A percentile compares a stretch with the other conserved stretches of the same genome.
Conservation (phyloP, 768 basidiomycete genomes). For the Rhodotorula kratochvilovae region DNA sequence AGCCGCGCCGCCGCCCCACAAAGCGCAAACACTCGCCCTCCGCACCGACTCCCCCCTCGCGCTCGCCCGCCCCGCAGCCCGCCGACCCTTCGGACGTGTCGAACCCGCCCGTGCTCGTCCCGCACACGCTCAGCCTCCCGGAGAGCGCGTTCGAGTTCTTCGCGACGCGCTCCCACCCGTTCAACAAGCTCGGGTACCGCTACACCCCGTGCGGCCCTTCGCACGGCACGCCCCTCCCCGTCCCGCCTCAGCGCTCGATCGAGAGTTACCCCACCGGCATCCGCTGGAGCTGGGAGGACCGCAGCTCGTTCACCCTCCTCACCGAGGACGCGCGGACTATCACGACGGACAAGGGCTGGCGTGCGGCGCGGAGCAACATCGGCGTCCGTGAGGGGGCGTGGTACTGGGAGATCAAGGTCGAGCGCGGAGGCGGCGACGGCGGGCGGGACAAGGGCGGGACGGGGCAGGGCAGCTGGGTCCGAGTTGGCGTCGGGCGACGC, state of each 20-base stretch:
- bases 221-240: conserved; percentile 51
- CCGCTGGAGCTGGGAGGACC: conserved; percentile 85
- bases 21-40: conserved; percentile 20
- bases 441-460: conserved; percentile 47
- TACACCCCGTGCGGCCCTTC: conserved; percentile 54
- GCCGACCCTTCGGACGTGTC: conserved; percentile 15
- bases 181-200: conserved; percentile 44
- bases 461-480: conserved; percentile 68
- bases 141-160: conserved; percentile 37
- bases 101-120: conserved; percentile 7
- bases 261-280: conserved; percentile 64
- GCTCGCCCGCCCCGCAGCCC: neutral
- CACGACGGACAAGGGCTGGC: conserved; percentile 79
- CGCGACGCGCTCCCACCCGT: conserved; percentile 44
- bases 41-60: neutral
- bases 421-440: conserved; percentile 66
- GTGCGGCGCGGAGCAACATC: conserved; percentile 83
- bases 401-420: conserved; percentile 87
- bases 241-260: conserved; percentile 65
- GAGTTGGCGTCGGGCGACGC: conserved; percentile 84
- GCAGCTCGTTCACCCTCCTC: conserved; percentile 71
- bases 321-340: conserved; percentile 72
- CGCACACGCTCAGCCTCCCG: conserved; percentile 5
- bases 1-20: conserved; percentile 1
- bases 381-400: conserved; percentile 83